Conservation (phyloP, 192 early-diverging fungal genomes). For the Phycomyces nitens region DNA sequence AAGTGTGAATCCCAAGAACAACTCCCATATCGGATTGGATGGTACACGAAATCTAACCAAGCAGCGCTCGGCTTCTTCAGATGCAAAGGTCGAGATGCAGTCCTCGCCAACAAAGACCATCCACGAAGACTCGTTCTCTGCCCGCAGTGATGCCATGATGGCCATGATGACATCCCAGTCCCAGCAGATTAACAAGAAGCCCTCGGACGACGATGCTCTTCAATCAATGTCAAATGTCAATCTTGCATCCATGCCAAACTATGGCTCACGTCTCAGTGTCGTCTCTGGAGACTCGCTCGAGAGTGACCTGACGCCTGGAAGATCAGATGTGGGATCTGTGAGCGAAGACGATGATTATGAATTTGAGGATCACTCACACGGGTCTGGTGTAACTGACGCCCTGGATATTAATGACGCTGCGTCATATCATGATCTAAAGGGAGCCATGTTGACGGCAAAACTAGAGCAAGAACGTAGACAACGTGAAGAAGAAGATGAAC, state of each 20-base stretch:
- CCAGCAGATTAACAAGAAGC: no score
- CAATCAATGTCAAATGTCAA: no score
- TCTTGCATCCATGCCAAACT: no score
- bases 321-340: conserved; percentile 15
- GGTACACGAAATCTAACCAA: not conserved
- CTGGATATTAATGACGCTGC: not conserved
- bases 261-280: conserved; percentile 7
- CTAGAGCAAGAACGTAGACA: conserved; percentile 14
- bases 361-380: conserved; percentile 18
- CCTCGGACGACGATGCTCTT: no score
- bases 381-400: not conserved
- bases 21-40: not conserved
- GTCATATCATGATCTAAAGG: not conserved
- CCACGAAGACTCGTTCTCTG: not conserved
- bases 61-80: not conserved
- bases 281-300: conserved; percentile 31
- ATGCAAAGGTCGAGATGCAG: not conserved
- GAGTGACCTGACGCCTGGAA: conserved; percentile 25
- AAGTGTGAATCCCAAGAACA: conserved; percentile 13
- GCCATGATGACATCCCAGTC: no score
- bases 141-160: no score
- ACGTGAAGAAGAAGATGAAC: conserved; percentile 27
- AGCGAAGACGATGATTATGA: conserved; percentile 12
- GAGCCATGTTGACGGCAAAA: not conserved
- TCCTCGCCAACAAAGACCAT: not conserved